Conservation (phyloP, 1,284 basidiomycete species). For the Flammula alnicola region DNA sequence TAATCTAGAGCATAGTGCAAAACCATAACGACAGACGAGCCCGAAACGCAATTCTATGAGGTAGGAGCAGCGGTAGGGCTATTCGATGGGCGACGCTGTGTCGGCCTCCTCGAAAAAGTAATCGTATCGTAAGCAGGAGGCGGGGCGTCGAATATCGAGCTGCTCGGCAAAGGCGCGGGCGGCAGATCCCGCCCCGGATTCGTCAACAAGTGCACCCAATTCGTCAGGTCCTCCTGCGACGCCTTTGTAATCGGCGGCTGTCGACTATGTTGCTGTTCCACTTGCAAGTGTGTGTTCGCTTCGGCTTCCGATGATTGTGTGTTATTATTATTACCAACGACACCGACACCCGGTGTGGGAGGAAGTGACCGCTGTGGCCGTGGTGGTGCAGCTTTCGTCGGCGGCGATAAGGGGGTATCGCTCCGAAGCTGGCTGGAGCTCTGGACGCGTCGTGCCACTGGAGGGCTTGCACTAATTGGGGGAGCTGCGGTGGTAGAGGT, state of each 20-base stretch:
- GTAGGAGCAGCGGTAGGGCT: neutral
- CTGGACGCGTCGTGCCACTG: conserved; percentile 19
- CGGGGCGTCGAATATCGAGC: conserved; percentile 35
- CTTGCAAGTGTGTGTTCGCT: neutral
- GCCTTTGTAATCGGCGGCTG: conserved; percentile 23
- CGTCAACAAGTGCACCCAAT: conserved; percentile 32
- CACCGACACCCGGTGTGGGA: conserved; percentile 23
- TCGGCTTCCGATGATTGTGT: neutral
- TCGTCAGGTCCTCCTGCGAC: conserved; percentile 29
- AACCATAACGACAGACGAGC: no score
- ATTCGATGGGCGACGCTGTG: neutral
- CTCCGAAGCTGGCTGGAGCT: conserved; percentile 23
- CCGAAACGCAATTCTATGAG: conserved; percentile 3
- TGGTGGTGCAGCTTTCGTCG: conserved; percentile 6
- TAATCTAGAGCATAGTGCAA: no score
- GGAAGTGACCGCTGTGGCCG: conserved; percentile 27
- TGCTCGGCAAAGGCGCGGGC: conserved; percentile 16
- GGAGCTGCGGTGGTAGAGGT: conserved; percentile 5
- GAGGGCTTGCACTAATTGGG: neutral
- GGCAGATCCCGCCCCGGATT: conserved; percentile 19
- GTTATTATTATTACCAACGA: neutral
- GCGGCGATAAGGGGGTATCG: conserved; percentile 7
- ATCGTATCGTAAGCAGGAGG: conserved; percentile 39
- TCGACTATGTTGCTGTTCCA: conserved; percentile 12
- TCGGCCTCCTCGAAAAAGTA: conserved; percentile 13